Evolutionary conservation across 2,329 filamentous ascomycete species (phyloP).

Genomic region (Boeremia lycopersici): DNA sequence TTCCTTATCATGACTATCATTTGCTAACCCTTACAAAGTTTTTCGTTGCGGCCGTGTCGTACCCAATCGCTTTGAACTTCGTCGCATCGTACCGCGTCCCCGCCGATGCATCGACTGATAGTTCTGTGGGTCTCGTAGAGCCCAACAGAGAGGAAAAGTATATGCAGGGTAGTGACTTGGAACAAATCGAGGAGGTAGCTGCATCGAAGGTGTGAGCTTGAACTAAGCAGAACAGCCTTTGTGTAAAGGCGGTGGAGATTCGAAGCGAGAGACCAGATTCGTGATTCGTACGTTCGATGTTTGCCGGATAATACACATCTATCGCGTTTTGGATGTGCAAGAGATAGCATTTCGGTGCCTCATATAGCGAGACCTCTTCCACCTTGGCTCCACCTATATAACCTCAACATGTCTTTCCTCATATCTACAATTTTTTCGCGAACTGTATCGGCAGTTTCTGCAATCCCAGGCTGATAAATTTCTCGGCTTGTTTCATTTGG

Average conservation of each 20-base stretch:
- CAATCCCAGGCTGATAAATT: background rate
- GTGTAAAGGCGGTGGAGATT: too few species aligned
- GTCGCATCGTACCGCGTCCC: background rate
- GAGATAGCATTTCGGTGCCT: background rate
- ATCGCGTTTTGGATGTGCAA: too few species aligned
- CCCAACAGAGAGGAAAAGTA: background rate
- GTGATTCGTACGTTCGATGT: too few species aligned
- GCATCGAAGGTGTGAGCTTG: background rate
- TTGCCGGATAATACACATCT: too few species aligned
- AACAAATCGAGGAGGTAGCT: background rate
- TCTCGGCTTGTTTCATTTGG: background rate
- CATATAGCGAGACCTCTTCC: background rate
- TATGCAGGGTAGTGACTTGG: background rate
- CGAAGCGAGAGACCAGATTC: too few species aligned
- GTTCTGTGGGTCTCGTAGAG: background rate
- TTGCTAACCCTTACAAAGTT: background rate
- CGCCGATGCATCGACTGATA: background rate
- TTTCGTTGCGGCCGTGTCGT: background rate
- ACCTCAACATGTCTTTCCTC: constrained; percentile 4
- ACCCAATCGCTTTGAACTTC: background rate
- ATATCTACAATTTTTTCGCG: constrained; percentile 1
- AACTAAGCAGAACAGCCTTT: too few species aligned
- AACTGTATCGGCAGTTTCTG: background rate
- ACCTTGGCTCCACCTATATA: constrained; percentile 1
- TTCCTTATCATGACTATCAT: background rate